These are phyloP conservation scores for Chloroidium sp. DNA, from an alignment of 163 green algal genomes.

Conservation along the genomic window DNA sequence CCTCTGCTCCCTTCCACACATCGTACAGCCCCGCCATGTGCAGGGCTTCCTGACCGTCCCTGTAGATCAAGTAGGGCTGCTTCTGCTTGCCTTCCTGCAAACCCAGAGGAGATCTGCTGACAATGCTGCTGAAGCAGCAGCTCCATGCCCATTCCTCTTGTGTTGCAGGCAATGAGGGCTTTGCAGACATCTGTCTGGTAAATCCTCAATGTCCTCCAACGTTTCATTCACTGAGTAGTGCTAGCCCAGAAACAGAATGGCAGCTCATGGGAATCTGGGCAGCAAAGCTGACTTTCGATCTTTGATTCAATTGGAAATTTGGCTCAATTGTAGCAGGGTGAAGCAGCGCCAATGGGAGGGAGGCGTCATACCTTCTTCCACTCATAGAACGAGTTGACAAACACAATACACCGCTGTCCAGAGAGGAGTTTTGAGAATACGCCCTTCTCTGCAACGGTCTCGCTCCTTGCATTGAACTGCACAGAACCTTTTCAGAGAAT, in stretches of 20 bases:
- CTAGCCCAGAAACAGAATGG: neutral
- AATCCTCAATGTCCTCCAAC: no score
- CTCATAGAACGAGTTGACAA: conserved; percentile 70
- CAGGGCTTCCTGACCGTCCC: conserved; percentile 21
- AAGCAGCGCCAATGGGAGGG: no score
- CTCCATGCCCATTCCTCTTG: no score
- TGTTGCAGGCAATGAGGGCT: no score
- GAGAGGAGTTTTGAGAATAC: conserved; percentile 44
- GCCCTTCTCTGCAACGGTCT: conserved; percentile 48
- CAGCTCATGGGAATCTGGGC: neutral
- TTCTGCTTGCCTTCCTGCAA: conserved; percentile 36
- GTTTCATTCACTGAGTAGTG: no score
- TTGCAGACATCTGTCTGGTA: no score
- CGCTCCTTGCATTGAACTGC: conserved; percentile 67
- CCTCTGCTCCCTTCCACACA: conserved; percentile 17
- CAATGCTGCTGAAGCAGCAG: no score
- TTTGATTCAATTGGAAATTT: neutral
- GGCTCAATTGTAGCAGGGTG: neutral
- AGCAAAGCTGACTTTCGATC: neutral
- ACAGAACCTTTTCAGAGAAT: neutral
- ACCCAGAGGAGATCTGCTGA: no score
- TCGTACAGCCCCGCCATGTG: conserved; percentile 45
- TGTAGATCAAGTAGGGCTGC: conserved; percentile 63
- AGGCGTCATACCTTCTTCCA: conserved; percentile 47
- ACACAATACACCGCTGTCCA: conserved; percentile 51